Base-by-base conservation (phyloP, 164 flowering plant species). In the Magnolia changhungtana region DNA sequence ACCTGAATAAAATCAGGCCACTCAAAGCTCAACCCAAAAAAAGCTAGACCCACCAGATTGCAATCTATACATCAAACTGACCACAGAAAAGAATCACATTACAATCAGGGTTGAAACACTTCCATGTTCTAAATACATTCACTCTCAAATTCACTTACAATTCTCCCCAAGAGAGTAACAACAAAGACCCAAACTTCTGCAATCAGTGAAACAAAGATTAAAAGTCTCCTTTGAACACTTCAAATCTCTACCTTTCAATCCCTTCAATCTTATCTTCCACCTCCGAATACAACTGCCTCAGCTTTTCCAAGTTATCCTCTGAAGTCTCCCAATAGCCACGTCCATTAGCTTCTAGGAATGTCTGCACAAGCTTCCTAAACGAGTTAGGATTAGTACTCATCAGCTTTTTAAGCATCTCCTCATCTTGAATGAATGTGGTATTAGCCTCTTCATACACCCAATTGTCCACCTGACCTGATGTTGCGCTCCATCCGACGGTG, bases 261-360 rank as follows among this genome's bases (percentile, higher is more conserved):
- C 99, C 99, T 85, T 96, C 99, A 51, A 96, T 96, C 90, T 92
- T 96, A 93, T 96, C 99, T 80, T 96, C 99, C 52, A 96, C 96
- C 78, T 94, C 98, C 0, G 94, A 91, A 85, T 96, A 96, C 75
- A 96, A 80, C 80, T 96, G 89, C 87, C 81, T 91, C 80, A 96
- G 81, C 85, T 72, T 87, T 80, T 96, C 99, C 78, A 96, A 87
- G 67, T 94, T 96, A 1, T 96, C 84, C 74, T 84, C 92, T 1
- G 93, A 86, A 6, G 99, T 96, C 49, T 96, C 97, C 99, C 99
- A 96, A 71, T 96, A 96, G 1, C 98, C 98, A 21, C 99, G 92
- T 19, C 99, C 99, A 77, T 92, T 96, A 24, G 99, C 99, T 85
- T 96, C 99, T 82, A 96, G 80, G 88, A 96, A 96, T 4, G 99